These are phyloP conservation scores for Alternaria arbusti DNA, from an alignment of 2,329 filamentous ascomycete genomes.

Conservation along the genomic window DNA sequence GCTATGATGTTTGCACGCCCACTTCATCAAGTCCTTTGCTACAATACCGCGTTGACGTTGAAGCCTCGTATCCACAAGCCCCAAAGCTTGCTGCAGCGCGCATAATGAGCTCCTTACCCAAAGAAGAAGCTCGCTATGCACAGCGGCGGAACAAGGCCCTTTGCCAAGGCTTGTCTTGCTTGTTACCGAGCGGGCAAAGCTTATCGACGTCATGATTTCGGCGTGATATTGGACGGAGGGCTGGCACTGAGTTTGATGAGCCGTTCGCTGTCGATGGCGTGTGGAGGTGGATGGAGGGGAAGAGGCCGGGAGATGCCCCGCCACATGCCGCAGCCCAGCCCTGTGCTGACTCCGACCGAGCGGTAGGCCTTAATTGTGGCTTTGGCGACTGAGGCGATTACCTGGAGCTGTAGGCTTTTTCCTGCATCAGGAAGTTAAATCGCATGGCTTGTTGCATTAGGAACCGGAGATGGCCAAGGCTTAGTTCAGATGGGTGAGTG, in stretches of 20 bases:
- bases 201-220: constrained; percentile 28
- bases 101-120: constrained; percentile 14
- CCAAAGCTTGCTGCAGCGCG: not conserved
- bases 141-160: constrained; percentile 13
- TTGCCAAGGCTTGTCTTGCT: constrained; percentile 14
- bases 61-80: not conserved
- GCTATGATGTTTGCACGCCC: not conserved
- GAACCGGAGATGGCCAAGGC: not conserved
- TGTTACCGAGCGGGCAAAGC: constrained; percentile 18
- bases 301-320: not conserved
- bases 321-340: not conserved
- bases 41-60: not conserved
- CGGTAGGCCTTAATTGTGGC: not conserved
- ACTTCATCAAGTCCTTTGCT: not conserved
- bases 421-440: not conserved
- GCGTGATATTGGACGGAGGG: not conserved
- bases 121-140: constrained; percentile 24
- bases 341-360: not conserved
- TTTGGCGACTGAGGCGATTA: not conserved
- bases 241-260: not conserved
- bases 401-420: not conserved
- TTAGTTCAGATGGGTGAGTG: not conserved
- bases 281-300: constrained; percentile 10
- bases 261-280: not conserved
- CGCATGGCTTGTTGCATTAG: not conserved